These are phyloP conservation scores for Tetrastigma voinierianum DNA, from an alignment of 164 flowering plant genomes.

Conservation along the genomic window DNA sequence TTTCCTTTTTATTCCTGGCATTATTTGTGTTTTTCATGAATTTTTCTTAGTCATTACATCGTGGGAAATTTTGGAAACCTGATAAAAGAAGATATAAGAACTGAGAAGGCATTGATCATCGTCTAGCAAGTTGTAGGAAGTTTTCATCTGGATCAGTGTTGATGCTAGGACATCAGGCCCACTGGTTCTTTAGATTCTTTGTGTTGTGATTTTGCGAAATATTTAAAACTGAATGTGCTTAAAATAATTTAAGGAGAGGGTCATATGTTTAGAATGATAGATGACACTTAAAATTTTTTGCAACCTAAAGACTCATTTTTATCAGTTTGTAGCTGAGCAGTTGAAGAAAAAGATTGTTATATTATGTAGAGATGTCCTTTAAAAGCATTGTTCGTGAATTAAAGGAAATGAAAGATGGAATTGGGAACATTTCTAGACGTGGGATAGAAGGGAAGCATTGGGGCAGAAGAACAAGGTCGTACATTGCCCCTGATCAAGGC, in stretches of 20 bases:
- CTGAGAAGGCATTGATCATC: not conserved
- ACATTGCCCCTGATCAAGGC: slow-evolving; percentile 50
- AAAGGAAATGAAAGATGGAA: slow-evolving; percentile 69
- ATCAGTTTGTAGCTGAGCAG: not conserved
- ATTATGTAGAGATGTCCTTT: slow-evolving; percentile 49
- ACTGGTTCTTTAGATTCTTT: too few species aligned
- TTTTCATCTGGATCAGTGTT: not conserved
- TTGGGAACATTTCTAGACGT: slow-evolving; percentile 53
- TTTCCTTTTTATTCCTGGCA: not conserved
- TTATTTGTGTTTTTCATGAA: not conserved
- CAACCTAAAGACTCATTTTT: not conserved
- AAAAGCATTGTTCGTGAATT: slow-evolving; percentile 68
- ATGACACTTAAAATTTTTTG: not conserved
- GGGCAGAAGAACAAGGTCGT: slow-evolving; percentile 46
- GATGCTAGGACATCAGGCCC: not conserved
- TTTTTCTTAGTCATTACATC: not conserved
- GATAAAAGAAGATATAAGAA: not conserved
- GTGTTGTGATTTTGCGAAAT: too few species aligned
- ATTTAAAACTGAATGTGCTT: too few species aligned
- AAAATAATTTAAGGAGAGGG: too few species aligned
- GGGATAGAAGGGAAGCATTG: slow-evolving; percentile 48
- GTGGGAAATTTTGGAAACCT: not conserved
- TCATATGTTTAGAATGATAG: too few species aligned
- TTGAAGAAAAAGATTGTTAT: slow-evolving; percentile 10
- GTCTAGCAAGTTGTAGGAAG: too few species aligned